These are phyloP conservation scores for Chondrus crispus DNA, from an alignment of 23 red algal genomes.

Conservation along the genomic window DNA sequence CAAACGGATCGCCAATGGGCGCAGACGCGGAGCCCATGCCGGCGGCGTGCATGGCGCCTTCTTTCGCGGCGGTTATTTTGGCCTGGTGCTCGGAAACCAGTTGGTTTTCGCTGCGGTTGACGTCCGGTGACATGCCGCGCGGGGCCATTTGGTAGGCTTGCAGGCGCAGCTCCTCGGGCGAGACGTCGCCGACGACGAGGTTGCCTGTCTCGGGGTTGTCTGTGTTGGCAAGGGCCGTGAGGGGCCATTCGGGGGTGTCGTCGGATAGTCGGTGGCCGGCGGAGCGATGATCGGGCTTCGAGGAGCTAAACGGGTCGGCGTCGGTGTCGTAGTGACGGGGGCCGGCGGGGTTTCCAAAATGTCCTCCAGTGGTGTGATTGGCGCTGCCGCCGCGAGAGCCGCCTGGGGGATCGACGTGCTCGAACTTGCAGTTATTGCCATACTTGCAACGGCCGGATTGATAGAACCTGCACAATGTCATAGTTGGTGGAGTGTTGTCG, in stretches of 20 bases:
- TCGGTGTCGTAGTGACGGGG: neutral
- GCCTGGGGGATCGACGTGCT: constrained; percentile 45
- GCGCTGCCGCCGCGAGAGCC: neutral
- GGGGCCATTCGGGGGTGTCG: constrained; percentile 26
- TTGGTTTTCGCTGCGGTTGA: constrained; percentile 13
- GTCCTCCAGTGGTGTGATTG: too few relatives aligned
- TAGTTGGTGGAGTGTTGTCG: too few relatives aligned
- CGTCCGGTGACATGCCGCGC: constrained; percentile 24
- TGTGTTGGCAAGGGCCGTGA: constrained; percentile 24
- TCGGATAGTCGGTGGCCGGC: neutral
- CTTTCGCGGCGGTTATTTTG: constrained; percentile 15
- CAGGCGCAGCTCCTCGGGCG: constrained; percentile 58
- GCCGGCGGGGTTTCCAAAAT: constrained; percentile 22
- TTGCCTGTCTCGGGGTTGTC: constrained; percentile 19
- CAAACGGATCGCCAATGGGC: constrained; percentile 44
- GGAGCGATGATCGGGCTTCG: neutral
- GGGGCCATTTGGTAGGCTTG: constrained; percentile 45
- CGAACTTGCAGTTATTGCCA: constrained; percentile 56
- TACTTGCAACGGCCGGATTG: constrained; percentile 45
- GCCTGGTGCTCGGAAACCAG: constrained; percentile 42
- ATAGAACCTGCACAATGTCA: constrained; percentile 64
- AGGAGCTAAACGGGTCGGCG: constrained; percentile 12
- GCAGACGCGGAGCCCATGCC: neutral
- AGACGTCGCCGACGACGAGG: constrained; percentile 33
- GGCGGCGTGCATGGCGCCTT: constrained; percentile 7